Conservation (phyloP, 371 early-diverging fungal species). For the Actinomortierella wolfii region DNA sequence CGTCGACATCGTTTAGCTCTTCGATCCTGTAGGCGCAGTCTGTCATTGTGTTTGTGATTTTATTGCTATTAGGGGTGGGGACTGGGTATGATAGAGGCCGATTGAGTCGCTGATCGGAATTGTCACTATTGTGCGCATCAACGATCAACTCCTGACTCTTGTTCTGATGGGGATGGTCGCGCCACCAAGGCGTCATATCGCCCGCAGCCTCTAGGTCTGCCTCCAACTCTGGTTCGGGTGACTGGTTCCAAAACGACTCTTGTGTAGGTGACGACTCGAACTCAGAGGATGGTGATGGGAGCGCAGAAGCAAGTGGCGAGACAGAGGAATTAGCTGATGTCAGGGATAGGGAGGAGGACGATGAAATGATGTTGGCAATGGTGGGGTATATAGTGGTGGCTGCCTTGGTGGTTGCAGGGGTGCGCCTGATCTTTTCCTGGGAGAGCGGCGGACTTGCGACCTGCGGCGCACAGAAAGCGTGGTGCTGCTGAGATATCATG, state of each 20-base stretch:
- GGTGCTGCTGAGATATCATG: too few relatives aligned
- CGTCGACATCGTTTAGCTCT: too few relatives aligned
- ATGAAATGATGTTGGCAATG: conserved; percentile 23
- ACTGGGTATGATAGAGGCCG: not conserved
- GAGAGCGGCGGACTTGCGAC: too few relatives aligned
- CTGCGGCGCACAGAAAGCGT: too few relatives aligned
- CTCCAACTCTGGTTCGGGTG: too few relatives aligned
- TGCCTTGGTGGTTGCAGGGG: too few relatives aligned
- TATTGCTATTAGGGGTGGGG: conserved; percentile 12
- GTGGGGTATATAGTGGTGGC: conserved; percentile 25
- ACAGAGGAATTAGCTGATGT: not conserved
- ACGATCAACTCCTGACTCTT: not conserved
- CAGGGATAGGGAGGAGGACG: not conserved
- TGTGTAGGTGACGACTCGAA: conserved; percentile 5
- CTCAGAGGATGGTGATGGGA: conserved; percentile 12
- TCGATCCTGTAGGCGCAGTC: too few relatives aligned
- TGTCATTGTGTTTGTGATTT: too few relatives aligned
- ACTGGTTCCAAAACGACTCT: too few relatives aligned
- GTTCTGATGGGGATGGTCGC: not conserved
- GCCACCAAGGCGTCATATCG: conserved; percentile 20
- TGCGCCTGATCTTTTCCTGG: too few relatives aligned
- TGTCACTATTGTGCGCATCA: not conserved
- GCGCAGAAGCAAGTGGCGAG: not conserved
- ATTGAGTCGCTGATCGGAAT: not conserved
- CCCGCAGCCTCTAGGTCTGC: conserved; percentile 25